Conservation (phyloP, 768 basidiomycete species). For the Pleurotus pulmonarius region DNA sequence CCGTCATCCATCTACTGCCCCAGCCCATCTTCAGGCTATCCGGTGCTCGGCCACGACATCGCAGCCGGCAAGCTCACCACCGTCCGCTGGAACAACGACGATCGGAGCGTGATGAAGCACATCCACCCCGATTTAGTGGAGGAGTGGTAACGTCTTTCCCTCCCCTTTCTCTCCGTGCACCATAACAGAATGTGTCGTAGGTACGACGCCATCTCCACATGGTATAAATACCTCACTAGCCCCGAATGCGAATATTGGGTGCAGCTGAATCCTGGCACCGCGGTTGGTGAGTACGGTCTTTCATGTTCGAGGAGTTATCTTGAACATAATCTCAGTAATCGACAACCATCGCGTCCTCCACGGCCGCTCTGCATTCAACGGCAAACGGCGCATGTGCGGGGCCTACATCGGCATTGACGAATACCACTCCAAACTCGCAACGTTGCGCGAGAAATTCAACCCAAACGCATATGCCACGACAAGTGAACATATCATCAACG, state of each 20-base stretch:
- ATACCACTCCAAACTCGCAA: constrained; percentile 73
- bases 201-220: constrained; percentile 79
- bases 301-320: too few relatives aligned
- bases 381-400: constrained; percentile 89
- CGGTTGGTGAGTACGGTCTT: constrained; percentile 55
- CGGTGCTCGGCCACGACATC: constrained; percentile 67
- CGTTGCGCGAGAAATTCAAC: constrained; percentile 58
- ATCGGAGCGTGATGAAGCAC: constrained; percentile 76
- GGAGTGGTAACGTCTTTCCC: constrained; percentile 50
- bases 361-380: constrained; percentile 88
- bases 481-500: constrained; percentile 15
- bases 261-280: constrained; percentile 83
- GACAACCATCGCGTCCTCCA: constrained; percentile 95
- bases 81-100: constrained; percentile 94
- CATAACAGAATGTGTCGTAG: constrained; percentile 24
- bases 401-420: constrained; percentile 94
- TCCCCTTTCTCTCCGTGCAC: neutral
- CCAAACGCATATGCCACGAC: constrained; percentile 16
- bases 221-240: constrained; percentile 73
- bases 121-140: constrained; percentile 61
- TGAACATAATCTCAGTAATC: constrained; percentile 46
- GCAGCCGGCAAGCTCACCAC: constrained; percentile 60
- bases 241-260: constrained; percentile 91
- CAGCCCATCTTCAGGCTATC: constrained; percentile 56
- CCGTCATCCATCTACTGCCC: constrained; percentile 51